A percentile compares a stretch with the other conserved stretches of the same genome.
Conservation (phyloP, 805 yeast genomes). For the Kluyveromyces dobzhanskii region DNA sequence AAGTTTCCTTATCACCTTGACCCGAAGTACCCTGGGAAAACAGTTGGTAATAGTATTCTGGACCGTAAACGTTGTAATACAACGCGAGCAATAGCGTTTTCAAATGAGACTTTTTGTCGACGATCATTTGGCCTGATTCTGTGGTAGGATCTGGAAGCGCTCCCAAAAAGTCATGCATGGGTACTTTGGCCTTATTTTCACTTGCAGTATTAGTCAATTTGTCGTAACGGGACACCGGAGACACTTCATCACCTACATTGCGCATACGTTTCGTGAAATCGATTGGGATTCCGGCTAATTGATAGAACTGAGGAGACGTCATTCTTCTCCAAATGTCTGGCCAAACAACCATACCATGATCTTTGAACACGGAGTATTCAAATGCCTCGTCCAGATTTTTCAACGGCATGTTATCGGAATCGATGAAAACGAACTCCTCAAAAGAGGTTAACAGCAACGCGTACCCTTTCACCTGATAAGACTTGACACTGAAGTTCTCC, state of each 20-base stretch:
- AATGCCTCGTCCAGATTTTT: constrained; percentile 41
- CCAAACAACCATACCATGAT: constrained; percentile 55
- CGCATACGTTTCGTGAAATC: constrained; percentile 30
- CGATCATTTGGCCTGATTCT: constrained; percentile 62
- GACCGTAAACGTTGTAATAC: constrained; percentile 62
- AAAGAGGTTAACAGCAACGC: constrained; percentile 71
- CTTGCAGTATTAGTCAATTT: constrained; percentile 4
- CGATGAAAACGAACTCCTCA: constrained; percentile 64
- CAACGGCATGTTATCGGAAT: constrained; percentile 61
- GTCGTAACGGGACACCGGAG: constrained; percentile 8
- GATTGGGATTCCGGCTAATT: constrained; percentile 38
- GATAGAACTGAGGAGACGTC: constrained; percentile 52
- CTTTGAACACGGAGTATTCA: constrained; percentile 35
- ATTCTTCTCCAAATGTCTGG: constrained; percentile 73
- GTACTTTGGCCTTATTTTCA: constrained; percentile 22
- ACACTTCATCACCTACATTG: constrained; percentile 20
- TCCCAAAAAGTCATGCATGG: constrained; percentile 54
- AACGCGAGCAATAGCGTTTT: constrained; percentile 49
- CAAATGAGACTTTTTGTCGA: constrained; percentile 52
- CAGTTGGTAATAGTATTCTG: constrained; percentile 55
- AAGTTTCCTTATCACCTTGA: constrained; percentile 76
- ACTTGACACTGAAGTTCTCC: constrained; percentile 34
- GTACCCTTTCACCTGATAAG: constrained; percentile 62
- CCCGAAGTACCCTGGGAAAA: constrained; percentile 69
- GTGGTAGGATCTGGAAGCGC: constrained; percentile 59